Evolutionary conservation across 768 basidiomycete genomes (phyloP).

Genomic region (Suillus decipiens): DNA sequence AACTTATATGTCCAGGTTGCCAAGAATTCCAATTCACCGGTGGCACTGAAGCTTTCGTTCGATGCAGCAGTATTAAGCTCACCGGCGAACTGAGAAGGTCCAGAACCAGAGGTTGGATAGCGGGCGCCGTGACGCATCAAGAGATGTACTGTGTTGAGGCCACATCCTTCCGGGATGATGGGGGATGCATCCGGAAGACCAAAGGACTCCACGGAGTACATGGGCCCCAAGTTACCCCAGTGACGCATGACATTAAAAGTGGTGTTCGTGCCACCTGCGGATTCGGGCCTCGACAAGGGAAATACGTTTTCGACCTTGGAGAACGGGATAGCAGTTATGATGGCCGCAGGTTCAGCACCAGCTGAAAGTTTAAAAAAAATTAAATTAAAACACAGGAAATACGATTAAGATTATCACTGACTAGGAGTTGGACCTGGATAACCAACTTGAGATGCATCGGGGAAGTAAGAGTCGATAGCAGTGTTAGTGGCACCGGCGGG

Average conservation of each 20-base stretch:
- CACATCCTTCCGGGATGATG: conserved; percentile 47
- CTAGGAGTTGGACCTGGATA: conserved; percentile 51
- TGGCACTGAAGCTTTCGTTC: conserved; percentile 31
- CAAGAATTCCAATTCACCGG: conserved; percentile 43
- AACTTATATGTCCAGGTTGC: conserved; percentile 49
- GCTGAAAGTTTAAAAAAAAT: conserved; percentile 26
- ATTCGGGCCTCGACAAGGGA: conserved; percentile 43
- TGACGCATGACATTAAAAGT: conserved; percentile 47
- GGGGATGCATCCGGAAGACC: conserved; percentile 53
- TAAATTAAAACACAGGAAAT: background rate
- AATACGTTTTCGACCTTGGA: conserved; percentile 39
- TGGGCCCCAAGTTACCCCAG: conserved; percentile 52
- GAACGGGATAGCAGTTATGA: conserved; percentile 43
- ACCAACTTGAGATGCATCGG: conserved; percentile 44
- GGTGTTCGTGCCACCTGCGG: conserved; percentile 32
- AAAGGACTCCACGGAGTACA: conserved; percentile 51
- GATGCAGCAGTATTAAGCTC: conserved; percentile 26
- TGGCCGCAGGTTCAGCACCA: conserved; percentile 44
- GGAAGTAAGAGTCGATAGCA: conserved; percentile 40
- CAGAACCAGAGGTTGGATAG: conserved; percentile 39
- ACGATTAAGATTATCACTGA: conserved; percentile 24
- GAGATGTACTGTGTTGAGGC: conserved; percentile 45
- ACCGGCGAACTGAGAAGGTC: conserved; percentile 30
- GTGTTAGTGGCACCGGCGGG: conserved; percentile 39
- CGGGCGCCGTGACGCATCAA: conserved; percentile 44